Evolutionary conservation across 2,329 filamentous ascomycete genomes (phyloP).

Genomic region (Penicillium sp.): DNA sequence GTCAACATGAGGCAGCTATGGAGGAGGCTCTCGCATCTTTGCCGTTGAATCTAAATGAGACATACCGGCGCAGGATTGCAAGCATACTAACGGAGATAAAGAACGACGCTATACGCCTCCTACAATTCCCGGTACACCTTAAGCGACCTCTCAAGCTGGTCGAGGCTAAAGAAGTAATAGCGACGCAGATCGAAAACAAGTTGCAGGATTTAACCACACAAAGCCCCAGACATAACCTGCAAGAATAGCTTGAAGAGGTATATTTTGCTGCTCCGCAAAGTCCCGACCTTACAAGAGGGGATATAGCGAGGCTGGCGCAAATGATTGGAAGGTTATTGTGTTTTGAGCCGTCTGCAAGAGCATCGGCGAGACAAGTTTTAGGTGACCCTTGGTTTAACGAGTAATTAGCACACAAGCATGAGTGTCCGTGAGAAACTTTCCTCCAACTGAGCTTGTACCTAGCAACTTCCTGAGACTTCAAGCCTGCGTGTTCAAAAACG

Average conservation of each 20-base stretch:
- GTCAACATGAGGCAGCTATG: constrained; percentile 6
- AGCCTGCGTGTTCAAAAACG: too few relatives aligned
- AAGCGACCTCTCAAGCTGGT: too few relatives aligned
- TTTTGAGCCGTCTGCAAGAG: constrained; percentile 11
- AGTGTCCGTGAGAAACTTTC: not conserved
- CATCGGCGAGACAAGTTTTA: constrained; percentile 28
- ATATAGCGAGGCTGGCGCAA: constrained; percentile 27
- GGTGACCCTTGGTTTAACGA: constrained; percentile 29
- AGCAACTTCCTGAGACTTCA: not conserved
- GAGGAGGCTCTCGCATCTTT: constrained; percentile 8
- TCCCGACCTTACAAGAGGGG: constrained; percentile 26
- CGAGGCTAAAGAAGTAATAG: constrained; percentile 16
- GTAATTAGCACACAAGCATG: constrained; percentile 1
- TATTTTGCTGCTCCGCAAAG: constrained; percentile 39
- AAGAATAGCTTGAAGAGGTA: constrained; percentile 42
- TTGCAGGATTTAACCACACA: constrained; percentile 10
- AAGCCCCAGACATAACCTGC: constrained; percentile 26
- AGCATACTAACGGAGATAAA: too few relatives aligned
- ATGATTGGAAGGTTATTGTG: too few relatives aligned
- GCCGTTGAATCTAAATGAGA: not conserved
- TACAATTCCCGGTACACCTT: too few relatives aligned
- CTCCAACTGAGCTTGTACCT: not conserved
- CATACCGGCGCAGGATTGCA: too few relatives aligned
- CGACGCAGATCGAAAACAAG: constrained; percentile 5
- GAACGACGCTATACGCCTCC: too few relatives aligned